These are phyloP conservation scores for Yamadazyma phyllophila DNA, from an alignment of 805 yeast species.

Conservation along the genomic window DNA sequence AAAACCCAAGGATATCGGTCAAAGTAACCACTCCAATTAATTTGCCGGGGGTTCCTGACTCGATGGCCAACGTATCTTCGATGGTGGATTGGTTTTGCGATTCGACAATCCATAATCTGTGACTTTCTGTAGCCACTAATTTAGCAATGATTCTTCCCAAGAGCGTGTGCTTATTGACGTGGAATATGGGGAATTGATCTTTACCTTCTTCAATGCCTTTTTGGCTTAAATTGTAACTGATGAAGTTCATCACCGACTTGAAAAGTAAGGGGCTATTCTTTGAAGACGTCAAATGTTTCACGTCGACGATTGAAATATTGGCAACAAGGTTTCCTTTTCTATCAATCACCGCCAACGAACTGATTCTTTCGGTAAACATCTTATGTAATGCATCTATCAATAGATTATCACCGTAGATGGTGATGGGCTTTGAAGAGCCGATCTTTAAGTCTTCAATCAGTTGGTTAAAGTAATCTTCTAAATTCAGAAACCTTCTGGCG, in stretches of 20 bases:
- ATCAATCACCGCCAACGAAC: slow-evolving; percentile 92
- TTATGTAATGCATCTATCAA: slow-evolving; percentile 81
- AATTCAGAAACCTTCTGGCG: slow-evolving; percentile 77
- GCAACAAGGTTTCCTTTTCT: slow-evolving; percentile 73
- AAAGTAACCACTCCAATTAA: slow-evolving; percentile 88
- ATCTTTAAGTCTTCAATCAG: slow-evolving; percentile 71
- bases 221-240: slow-evolving; percentile 78
- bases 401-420: slow-evolving; percentile 83
- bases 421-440: slow-evolving; percentile 68
- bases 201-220: slow-evolving; percentile 93
- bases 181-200: slow-evolving; percentile 95
- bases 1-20: slow-evolving; percentile 81
- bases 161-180: slow-evolving; percentile 76
- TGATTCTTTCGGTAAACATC: slow-evolving; percentile 81
- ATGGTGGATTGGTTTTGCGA: slow-evolving; percentile 13
- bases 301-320: slow-evolving; percentile 93
- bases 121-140: slow-evolving; percentile 91
- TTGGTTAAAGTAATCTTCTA: slow-evolving; percentile 71
- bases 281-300: slow-evolving; percentile 79
- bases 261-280: slow-evolving; percentile 82
- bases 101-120: slow-evolving; percentile 82
- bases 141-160: slow-evolving; percentile 90
- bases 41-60: slow-evolving; percentile 64
- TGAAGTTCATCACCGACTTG: slow-evolving; percentile 82
- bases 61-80: slow-evolving; percentile 15